These are phyloP conservation scores for Porogramme epimiltina DNA, from an alignment of 1,284 basidiomycete species.

Conservation along the genomic window DNA sequence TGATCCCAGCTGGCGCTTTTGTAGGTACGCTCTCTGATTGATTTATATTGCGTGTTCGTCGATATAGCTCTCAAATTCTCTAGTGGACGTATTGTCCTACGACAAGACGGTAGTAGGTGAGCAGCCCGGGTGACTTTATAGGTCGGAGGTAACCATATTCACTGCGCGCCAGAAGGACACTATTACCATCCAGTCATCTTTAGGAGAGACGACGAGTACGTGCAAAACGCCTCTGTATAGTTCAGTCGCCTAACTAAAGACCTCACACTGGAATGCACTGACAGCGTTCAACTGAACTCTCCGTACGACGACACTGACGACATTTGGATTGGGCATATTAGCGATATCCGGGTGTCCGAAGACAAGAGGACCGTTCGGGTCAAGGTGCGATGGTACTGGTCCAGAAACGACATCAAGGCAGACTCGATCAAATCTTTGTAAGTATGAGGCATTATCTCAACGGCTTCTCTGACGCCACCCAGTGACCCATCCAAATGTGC, in stretches of 20 bases:
- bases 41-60: too few species aligned
- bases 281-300: conserved; percentile 18
- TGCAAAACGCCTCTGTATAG: background rate
- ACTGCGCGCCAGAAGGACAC: background rate
- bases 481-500: conserved; percentile 12
- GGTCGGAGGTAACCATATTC: too few species aligned
- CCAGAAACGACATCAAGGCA: conserved; percentile 10
- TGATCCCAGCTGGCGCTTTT: too few species aligned
- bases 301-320: conserved; percentile 7
- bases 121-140: too few species aligned
- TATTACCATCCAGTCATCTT: background rate
- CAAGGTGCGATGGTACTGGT: conserved; percentile 21
- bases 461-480: background rate
- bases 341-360: conserved; percentile 4
- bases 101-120: too few species aligned
- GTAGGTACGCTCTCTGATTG: too few species aligned
- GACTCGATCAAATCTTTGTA: conserved; percentile 12
- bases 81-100: too few species aligned
- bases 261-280: too few species aligned
- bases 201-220: conserved; percentile 15
- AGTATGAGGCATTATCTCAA: background rate
- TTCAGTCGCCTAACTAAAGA: too few species aligned
- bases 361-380: conserved; percentile 4
- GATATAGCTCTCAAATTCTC: too few species aligned
- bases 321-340: conserved; percentile 16